Evolutionary conservation across 2,329 filamentous ascomycete genomes (phyloP).

Genomic region (Davidsoniella australis): DNA sequence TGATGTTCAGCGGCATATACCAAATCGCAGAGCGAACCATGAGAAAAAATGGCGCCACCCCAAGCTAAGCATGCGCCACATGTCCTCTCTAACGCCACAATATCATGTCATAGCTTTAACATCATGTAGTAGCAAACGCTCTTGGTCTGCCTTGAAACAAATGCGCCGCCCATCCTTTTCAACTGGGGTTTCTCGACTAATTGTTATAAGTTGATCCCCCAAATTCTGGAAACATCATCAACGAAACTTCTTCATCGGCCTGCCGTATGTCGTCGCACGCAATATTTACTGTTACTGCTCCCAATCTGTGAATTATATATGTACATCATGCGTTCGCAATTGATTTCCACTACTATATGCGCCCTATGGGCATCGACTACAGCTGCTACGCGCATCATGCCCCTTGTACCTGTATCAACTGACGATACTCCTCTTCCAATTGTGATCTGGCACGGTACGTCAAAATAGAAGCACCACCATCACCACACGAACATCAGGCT

Average conservation of each 20-base stretch:
- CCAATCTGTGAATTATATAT: no score
- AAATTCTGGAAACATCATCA: no score
- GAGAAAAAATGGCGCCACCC: neutral
- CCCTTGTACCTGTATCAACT: constrained; percentile 18
- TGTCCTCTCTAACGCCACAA: neutral
- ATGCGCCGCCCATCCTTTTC: no score
- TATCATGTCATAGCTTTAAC: no score
- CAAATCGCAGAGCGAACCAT: neutral
- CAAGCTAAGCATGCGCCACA: constrained; percentile 1
- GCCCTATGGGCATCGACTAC: constrained; percentile 12
- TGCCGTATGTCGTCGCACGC: no score
- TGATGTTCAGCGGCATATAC: no score
- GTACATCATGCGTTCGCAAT: constrained; percentile 7
- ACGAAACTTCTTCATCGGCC: no score
- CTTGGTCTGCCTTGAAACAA: no score
- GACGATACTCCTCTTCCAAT: constrained; percentile 63
- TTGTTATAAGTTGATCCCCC: no score
- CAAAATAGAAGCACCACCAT: neutral
- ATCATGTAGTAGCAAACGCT: no score
- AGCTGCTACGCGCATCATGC: constrained; percentile 18
- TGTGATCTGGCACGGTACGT: constrained; percentile 72
- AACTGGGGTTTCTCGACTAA: no score
- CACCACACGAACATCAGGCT: neutral
- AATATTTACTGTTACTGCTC: no score
- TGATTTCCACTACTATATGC: constrained; percentile 2